Base-by-base conservation (phyloP, 805 yeast genomes). In the Candida ipomoeae region DNA sequence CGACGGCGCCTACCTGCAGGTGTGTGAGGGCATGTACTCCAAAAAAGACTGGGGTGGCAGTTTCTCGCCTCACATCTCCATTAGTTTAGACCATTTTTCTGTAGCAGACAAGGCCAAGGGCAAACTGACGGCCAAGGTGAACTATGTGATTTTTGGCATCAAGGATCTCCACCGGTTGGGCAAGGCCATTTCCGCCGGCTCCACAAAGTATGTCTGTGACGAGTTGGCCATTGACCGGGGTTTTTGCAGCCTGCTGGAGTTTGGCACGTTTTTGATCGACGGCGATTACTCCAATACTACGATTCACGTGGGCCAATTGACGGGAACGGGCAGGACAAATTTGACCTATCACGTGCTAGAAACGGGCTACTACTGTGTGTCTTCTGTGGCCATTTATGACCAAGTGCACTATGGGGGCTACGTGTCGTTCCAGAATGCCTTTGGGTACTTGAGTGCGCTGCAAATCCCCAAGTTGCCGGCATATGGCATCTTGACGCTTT, bases 321-420 rank as follows among this genome's bases (percentile, higher is more conserved):
- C 76, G 23, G 72, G 78, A 4, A 69, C 78, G 44, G 92, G 92
- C 3, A 74, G 79, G 29, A 81, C 82, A 40, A 79, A 81, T 40
- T 67, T 84, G 51, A 74, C 78, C 36, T 94, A 90, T 61, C 74
- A 74, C 3, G 81, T 94, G 40, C 71, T 75, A 50, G 75, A 78
- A 51, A 89, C 98, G 1, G 98, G 98, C 6, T 94, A 86, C 67
- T 94, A 91, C 70, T 94, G 99, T 73, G 86, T 92, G 39, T 83
- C 90, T 1, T 85, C 95, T 0, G 82, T 74, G 56, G 75, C 82
- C 21, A 70, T 79, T 21, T 58, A 66, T 15, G 61, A 65, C 11
- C 64, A 63, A 44, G 64, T 65, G 40, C 73, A 71, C 18, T 94
- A 84, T 67, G 66, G 75, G 46, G 87, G 92, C 14, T 67, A 70